Base-by-base conservation (phyloP, 164 flowering plant species). In the Amborella trichopoda region DNA sequence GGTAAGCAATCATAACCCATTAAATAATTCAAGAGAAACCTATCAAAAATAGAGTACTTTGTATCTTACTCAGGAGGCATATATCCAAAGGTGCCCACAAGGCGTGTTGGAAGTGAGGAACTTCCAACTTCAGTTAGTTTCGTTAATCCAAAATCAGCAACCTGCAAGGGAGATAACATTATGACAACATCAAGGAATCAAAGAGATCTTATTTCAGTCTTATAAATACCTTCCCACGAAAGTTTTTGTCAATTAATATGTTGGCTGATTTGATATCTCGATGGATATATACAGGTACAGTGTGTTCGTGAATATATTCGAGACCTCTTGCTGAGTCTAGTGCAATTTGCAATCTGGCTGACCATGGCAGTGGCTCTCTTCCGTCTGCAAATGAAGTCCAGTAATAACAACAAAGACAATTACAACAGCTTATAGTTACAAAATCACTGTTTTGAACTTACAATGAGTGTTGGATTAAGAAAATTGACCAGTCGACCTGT, bases 291-390 rank as follows among this genome's bases (percentile, higher is more conserved):
- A 83, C 81, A 27, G 94, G 96, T 38, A 86, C 94, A 13, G 98
- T 86, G 50, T 90, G 96, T 55, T 86, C 94, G 44, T 90, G 98
- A 26, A 90, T 90, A 61, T 90, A 86, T 61, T 90, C 96, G 44
- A 90, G 95, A 46, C 98, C 98, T 63, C 98, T 74, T 6, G 98
- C 98, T 23, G 98, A 83, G 63, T 90, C 94, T 23, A 90, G 84
- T 40, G 98, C 98, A 48, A 90, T 86, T 60, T 86, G 98, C 53
- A 90, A 83, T 66, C 98, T 70, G 19, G 67, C 47, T 56, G 81
- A 28, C 96, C 96, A 90, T 48, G 89, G 60, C 26, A 90, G 64
- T 22, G 86, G 81, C 5, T 75, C 80, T 64, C 64, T 69, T 16
- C 60, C 95, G n/a, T n/a, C n/a, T n/a, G n/a, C n/a, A n/a, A n/a